phyloP scores from a whole-genome alignment of 768 basidiomycete species.

The Arthromyces matolae region DNA sequence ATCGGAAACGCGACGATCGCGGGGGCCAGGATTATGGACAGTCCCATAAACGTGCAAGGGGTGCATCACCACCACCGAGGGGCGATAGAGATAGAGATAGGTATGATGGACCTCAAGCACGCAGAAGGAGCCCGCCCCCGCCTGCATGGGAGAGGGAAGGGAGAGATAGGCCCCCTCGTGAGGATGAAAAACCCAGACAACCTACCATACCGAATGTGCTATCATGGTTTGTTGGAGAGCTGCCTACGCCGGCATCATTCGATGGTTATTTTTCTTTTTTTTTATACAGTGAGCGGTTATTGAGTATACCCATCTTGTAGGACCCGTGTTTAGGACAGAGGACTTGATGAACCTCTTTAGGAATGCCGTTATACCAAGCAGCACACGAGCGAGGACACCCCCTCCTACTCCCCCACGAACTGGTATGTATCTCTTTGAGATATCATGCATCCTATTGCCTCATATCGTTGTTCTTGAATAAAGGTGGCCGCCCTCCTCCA shows the following conservation, averaged over 20 bases:
- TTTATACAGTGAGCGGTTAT: not conserved
- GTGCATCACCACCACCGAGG: slow-evolving; percentile 10
- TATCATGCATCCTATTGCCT: not conserved
- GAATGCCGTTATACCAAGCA: slow-evolving; percentile 76
- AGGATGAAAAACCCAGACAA: slow-evolving; percentile 12
- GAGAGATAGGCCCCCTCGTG: slow-evolving; percentile 10
- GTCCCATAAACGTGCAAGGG: slow-evolving; percentile 13
- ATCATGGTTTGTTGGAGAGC: slow-evolving; percentile 15
- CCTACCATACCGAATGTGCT: slow-evolving; percentile 8
- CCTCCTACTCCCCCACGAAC: slow-evolving; percentile 50
- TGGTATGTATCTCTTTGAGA: slow-evolving; percentile 39
- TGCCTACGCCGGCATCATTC: slow-evolving; percentile 36
- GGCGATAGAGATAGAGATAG: slow-evolving; percentile 12
- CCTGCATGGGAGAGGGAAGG: slow-evolving; percentile 10
- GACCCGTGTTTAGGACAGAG: slow-evolving; percentile 86
- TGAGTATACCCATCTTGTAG: slow-evolving; percentile 34
- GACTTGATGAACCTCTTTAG: slow-evolving; percentile 85
- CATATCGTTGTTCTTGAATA: not conserved
- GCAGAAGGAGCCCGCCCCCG: slow-evolving; percentile 8
- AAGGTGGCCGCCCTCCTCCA: slow-evolving; percentile 73
- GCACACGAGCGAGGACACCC: slow-evolving; percentile 49
- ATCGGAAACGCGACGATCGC: slow-evolving; percentile 14
- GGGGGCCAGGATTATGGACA: slow-evolving; percentile 10
- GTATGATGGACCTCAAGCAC: slow-evolving; percentile 12
- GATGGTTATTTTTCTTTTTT: slow-evolving; percentile 61